These are phyloP conservation scores for Fusarium foetens DNA, from an alignment of 2,329 filamentous ascomycete species.

Conservation along the genomic window DNA sequence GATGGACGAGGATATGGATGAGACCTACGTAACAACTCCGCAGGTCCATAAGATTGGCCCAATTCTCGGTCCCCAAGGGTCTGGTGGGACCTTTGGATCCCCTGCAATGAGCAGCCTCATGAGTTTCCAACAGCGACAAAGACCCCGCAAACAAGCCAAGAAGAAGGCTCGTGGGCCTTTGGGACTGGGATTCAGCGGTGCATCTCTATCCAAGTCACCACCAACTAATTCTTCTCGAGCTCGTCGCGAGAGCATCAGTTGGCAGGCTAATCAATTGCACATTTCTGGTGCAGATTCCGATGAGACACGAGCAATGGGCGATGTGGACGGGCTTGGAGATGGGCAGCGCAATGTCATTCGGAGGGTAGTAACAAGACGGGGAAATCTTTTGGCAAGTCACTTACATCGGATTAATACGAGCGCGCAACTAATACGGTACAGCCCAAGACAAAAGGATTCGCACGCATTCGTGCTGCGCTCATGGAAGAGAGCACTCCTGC, in stretches of 20 bases:
- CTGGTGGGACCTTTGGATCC: conserved; percentile 71
- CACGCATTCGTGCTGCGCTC: conserved; percentile 88
- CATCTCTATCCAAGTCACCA: conserved; percentile 76
- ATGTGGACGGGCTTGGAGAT: conserved; percentile 61
- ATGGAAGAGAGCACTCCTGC: conserved; percentile 88
- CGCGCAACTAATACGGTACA: conserved; percentile 53
- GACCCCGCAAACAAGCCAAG: conserved; percentile 74
- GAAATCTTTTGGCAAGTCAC: conserved; percentile 81
- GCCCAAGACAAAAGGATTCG: conserved; percentile 97
- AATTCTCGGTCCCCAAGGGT: conserved; percentile 58
- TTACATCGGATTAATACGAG: neutral
- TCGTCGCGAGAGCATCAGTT: conserved; percentile 87
- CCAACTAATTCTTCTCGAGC: conserved; percentile 65
- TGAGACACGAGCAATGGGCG: conserved; percentile 74
- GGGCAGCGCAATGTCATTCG: conserved; percentile 80
- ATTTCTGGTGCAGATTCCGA: conserved; percentile 78
- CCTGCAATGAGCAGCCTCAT: conserved; percentile 80
- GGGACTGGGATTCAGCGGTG: conserved; percentile 62
- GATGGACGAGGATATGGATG: conserved; percentile 81
- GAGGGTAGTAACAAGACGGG: conserved; percentile 83
- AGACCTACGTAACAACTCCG: conserved; percentile 84
- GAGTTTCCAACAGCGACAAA: conserved; percentile 83
- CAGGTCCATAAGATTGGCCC: conserved; percentile 72
- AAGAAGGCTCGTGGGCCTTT: conserved; percentile 62
- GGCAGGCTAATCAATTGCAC: conserved; percentile 89